Conservation (phyloP, 2,329 filamentous ascomycete genomes). For the Xylariaceae sp. region DNA sequence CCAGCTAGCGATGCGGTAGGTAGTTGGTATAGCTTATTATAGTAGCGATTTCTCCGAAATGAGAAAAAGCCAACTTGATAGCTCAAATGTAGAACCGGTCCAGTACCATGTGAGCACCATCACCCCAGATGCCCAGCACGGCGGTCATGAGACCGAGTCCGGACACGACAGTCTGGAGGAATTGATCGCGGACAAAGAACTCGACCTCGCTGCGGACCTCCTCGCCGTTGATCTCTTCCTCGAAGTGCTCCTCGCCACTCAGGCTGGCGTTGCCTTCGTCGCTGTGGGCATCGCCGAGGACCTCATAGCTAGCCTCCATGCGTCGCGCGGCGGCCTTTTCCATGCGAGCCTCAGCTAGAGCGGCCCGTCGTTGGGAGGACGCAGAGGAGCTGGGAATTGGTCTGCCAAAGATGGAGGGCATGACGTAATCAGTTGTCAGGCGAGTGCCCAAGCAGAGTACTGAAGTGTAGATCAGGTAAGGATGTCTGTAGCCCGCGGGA, state of each 20-base stretch:
- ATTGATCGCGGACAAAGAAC: constrained; percentile 47
- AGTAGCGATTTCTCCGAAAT: neutral
- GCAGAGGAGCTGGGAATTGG: constrained; percentile 27
- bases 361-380: constrained; percentile 27
- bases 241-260: constrained; percentile 39
- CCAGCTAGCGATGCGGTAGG: too few relatives aligned
- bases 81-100: constrained; percentile 21
- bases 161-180: constrained; percentile 49
- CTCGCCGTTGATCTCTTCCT: constrained; percentile 53
- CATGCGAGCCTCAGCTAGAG: constrained; percentile 27
- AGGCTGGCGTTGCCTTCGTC: constrained; percentile 42
- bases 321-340: constrained; percentile 35
- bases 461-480: constrained; percentile 83
- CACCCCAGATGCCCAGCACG: constrained; percentile 61
- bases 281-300: constrained; percentile 47
- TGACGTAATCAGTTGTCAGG: constrained; percentile 45
- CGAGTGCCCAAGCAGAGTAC: constrained; percentile 60
- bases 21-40: neutral
- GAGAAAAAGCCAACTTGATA: constrained; percentile 8
- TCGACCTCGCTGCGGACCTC: constrained; percentile 54
- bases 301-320: constrained; percentile 69
- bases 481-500: constrained; percentile 69
- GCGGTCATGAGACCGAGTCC: constrained; percentile 56
- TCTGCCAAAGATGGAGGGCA: constrained; percentile 38
- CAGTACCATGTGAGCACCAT: constrained; percentile 38